Conservation (phyloP, 1,284 basidiomycete species). For the Pascua guehoae region DNA sequence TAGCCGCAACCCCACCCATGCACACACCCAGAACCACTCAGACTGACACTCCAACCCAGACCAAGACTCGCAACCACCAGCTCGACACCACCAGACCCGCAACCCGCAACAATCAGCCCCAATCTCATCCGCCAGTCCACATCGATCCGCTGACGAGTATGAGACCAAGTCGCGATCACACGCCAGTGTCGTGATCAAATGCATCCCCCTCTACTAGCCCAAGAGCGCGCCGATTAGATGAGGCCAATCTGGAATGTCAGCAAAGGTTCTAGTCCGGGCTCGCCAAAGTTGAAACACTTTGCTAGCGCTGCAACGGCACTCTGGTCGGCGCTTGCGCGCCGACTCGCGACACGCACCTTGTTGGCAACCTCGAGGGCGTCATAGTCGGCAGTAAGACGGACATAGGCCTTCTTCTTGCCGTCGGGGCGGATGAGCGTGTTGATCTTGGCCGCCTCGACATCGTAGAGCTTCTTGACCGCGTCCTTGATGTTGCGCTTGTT, state of each 20-base stretch:
- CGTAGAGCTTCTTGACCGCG: slow-evolving; percentile 98
- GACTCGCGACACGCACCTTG: slow-evolving; percentile 67
- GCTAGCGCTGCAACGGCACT: too few species aligned
- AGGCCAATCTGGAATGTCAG: slow-evolving; percentile 46
- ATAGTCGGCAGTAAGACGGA: slow-evolving; percentile 89
- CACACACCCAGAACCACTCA: too few species aligned
- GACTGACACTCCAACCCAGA: neutral
- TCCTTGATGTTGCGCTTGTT: slow-evolving; percentile 99
- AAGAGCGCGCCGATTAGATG: slow-evolving; percentile 40
- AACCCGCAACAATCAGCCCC: too few species aligned
- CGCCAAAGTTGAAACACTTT: too few species aligned
- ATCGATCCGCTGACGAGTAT: neutral
- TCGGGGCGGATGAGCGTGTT: slow-evolving; percentile 99
- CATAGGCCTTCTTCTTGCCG: slow-evolving; percentile 99
- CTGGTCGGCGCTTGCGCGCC: neutral
- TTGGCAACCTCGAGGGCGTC: slow-evolving; percentile 98
- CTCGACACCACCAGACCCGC: too few species aligned
- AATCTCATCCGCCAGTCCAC: too few species aligned
- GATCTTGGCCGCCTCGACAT: slow-evolving; percentile 91
- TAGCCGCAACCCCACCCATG: neutral
- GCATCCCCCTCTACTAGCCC: slow-evolving; percentile 21
- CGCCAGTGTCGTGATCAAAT: slow-evolving; percentile 16
- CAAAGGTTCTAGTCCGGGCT: neutral
- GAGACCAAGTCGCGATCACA: neutral
- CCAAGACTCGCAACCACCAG: neutral